Evolutionary conservation across 129 eudicot species (phyloP), one percentile per base, ranked within the genome.

Genomic region (Flaveria robusta): DNA sequence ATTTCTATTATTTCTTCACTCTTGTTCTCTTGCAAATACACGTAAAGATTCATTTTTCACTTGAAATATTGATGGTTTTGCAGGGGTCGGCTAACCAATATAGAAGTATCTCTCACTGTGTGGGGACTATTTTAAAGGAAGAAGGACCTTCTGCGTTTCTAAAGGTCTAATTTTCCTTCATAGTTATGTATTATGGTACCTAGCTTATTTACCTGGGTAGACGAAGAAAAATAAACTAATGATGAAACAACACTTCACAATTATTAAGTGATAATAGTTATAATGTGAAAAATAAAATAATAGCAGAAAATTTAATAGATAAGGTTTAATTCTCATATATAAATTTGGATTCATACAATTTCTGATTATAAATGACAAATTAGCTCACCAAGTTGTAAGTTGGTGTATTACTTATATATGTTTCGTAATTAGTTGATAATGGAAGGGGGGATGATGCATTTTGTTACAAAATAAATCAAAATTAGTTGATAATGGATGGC

Each of bases 61-160:
- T 20, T 58, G 47, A 37, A 23, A 14, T 70, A 14, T 66, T 29
- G 39, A 73, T 64, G 54, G 27, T 71, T 71, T 50, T 59, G 64
- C 86, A 91, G 97, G 97, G 96, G 71, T 70, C 91, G 39, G 83
- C 78, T 66, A 89, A 87, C 79, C 92, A 91, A 80, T 91, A 89
- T 66, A 76, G 79, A 56, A 79, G 89, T 71, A 87, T 89, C 70
- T 75, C 81, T 13, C 91, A 89, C 24, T 87, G 96, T 81, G 87
- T 89, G 9, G 59, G 78, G 67, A 86, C 91, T 42, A 89, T 89
- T 50, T 41, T 75, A 65, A 82, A 79, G 77, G 96, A 89, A 83
- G 96, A 89, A 81, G 96, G 96, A 64, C 63, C 86, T 67, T 79
- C 85, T 77, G 88, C 94, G 42, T 85, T 91, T 77, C 75, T 91